Conservation (phyloP, 108 stramenopile genomes). For the Hondaea fermentalgiana region DNA sequence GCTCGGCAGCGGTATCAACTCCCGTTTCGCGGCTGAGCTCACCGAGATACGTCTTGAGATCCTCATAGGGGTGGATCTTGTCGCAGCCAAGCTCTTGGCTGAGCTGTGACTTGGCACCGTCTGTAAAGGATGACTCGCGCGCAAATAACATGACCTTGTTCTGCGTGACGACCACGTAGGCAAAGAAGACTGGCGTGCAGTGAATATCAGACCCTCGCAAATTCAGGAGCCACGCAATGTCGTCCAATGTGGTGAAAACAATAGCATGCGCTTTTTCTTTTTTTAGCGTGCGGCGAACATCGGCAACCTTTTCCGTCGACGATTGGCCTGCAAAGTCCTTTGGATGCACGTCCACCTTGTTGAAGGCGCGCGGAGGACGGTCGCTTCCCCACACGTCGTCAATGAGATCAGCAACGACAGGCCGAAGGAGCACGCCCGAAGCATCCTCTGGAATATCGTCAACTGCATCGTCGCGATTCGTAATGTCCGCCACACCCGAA, state of each 20-base stretch:
- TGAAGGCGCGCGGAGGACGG: constrained; percentile 62
- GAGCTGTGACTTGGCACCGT: background rate
- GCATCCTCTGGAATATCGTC: background rate
- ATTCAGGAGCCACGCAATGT: constrained; percentile 91
- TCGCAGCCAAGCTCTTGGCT: background rate
- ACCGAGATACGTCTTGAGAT: background rate
- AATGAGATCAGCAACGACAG: constrained; percentile 52
- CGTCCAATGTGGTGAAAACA: constrained; percentile 80
- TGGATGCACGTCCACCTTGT: constrained; percentile 77
- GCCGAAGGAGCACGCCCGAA: background rate
- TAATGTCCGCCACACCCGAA: background rate
- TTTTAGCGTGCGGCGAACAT: constrained; percentile 61
- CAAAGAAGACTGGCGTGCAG: constrained; percentile 75
- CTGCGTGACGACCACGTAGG: constrained; percentile 70
- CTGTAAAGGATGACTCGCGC: background rate
- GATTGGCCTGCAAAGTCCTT: constrained; percentile 73
- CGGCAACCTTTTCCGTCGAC: constrained; percentile 64
- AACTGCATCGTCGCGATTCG: background rate
- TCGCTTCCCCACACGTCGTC: constrained; percentile 74
- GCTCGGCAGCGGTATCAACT: background rate
- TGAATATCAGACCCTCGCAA: constrained; percentile 72
- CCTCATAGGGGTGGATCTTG: background rate
- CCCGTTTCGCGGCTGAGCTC: too few species aligned
- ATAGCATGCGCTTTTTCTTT: constrained; percentile 65
- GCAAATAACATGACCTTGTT: constrained; percentile 57